These are phyloP conservation scores for Aegle marmelos DNA, from an alignment of 345 rosid species.

Conservation along the genomic window DNA sequence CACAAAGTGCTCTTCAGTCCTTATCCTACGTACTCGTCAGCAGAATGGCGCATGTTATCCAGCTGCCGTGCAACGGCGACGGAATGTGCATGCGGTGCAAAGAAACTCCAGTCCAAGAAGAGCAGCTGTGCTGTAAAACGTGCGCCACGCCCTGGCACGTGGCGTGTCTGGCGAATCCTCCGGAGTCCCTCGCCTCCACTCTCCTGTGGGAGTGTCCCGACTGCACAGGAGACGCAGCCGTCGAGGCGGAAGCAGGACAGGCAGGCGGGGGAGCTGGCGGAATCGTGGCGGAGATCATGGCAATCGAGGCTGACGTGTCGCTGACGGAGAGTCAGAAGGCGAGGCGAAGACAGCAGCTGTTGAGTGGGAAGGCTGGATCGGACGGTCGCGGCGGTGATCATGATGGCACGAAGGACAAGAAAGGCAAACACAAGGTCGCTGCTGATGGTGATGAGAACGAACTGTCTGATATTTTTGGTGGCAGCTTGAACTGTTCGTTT, in stretches of 20 bases:
- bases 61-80: conserved; percentile 67
- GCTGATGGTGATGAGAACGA: conserved; percentile 4
- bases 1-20: not conserved
- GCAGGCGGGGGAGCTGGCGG: not conserved
- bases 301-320: conserved; percentile 43
- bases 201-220: conserved; percentile 72
- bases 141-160: conserved; percentile 82
- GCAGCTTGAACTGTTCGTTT: conserved; percentile 31
- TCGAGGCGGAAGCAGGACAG: conserved; percentile 9
- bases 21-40: not conserved
- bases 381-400: conserved; percentile 3
- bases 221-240: conserved; percentile 29
- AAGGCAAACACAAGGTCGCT: conserved; percentile 2
- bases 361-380: conserved; percentile 30
- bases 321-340: conserved; percentile 49
- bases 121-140: conserved; percentile 47
- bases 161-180: conserved; percentile 40
- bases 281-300: conserved; percentile 30
- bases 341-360: conserved; percentile 36
- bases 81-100: conserved; percentile 71
- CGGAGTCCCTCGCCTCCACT: conserved; percentile 44
- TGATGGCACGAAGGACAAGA: not conserved
- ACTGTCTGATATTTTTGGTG: conserved; percentile 26
- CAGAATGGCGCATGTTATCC: conserved; percentile 40
- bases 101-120: conserved; percentile 34